Evolutionary conservation across 1,284 basidiomycete species (phyloP).

Genomic region (Entoloma clypeatum): DNA sequence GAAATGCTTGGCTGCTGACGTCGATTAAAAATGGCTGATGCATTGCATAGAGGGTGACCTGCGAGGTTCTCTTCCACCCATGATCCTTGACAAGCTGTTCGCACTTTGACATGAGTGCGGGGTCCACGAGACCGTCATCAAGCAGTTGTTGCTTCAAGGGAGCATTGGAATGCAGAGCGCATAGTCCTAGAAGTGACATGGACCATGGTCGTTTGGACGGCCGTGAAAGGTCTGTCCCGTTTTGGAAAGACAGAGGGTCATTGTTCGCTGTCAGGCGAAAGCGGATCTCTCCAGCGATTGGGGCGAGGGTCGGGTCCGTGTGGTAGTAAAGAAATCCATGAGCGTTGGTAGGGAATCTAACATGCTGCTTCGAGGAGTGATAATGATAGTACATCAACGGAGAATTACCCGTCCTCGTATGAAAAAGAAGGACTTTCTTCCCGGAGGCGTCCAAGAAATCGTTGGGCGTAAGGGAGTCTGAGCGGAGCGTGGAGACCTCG

Average conservation of each 20-base stretch:
- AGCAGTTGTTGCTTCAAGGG: background rate
- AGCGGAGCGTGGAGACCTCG: too few species aligned
- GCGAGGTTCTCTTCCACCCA: too few species aligned
- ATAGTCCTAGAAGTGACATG: background rate
- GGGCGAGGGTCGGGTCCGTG: background rate
- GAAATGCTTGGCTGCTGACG: background rate
- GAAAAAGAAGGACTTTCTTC: too few species aligned
- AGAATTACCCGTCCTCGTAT: too few species aligned
- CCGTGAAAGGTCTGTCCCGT: background rate
- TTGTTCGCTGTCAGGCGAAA: constrained; percentile 8
- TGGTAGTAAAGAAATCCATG: constrained; percentile 13
- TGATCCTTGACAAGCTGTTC: background rate
- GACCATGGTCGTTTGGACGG: background rate
- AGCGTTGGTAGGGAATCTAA: constrained; percentile 6
- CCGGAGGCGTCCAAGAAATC: too few species aligned
- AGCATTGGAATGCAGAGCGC: background rate
- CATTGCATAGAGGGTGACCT: background rate
- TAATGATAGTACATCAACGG: too few species aligned
- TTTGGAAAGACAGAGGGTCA: background rate
- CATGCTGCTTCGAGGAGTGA: too few species aligned
- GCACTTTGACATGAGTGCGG: background rate
- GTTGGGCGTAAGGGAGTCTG: too few species aligned
- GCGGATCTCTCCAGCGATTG: constrained; percentile 8
- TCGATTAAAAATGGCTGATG: constrained; percentile 10
- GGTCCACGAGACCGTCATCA: background rate